Evolutionary conservation across 2,329 filamentous ascomycete genomes (phyloP).

Genomic region (Biscogniauxia marginata): DNA sequence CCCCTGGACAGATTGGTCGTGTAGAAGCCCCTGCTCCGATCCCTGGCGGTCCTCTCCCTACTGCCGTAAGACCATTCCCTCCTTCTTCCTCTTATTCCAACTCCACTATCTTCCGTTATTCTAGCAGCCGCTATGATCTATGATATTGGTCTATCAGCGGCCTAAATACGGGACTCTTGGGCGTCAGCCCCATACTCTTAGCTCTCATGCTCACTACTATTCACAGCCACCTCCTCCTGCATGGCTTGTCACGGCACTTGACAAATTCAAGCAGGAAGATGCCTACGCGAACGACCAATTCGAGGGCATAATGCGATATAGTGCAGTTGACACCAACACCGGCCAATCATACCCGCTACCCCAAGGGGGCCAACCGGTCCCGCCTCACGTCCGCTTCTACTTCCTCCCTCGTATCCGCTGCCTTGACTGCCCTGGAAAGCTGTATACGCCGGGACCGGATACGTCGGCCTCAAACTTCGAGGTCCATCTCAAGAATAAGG

Average conservation of each 20-base stretch:
- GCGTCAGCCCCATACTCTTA: constrained; percentile 5
- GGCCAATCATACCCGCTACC: constrained; percentile 59
- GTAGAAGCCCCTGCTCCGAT: constrained; percentile 65
- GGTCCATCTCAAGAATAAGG: constrained; percentile 82
- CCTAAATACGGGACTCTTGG: constrained; percentile 9
- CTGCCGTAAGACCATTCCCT: constrained; percentile 55
- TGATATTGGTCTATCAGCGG: constrained; percentile 18
- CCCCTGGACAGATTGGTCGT: constrained; percentile 61
- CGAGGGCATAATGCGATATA: constrained; percentile 89
- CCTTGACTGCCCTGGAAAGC: constrained; percentile 86
- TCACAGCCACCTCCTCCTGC: constrained; percentile 76
- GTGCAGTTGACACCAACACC: constrained; percentile 71
- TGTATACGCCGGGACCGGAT: constrained; percentile 87
- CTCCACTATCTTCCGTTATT: constrained; percentile 30
- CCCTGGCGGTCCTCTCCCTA: constrained; percentile 53
- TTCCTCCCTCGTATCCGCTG: constrained; percentile 90
- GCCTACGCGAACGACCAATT: constrained; percentile 79
- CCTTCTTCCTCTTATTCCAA: constrained; percentile 15
- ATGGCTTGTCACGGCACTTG: constrained; percentile 78
- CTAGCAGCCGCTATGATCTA: constrained; percentile 33
- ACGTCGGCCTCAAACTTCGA: constrained; percentile 89
- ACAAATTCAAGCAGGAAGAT: constrained; percentile 59
- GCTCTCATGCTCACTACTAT: constrained; percentile 26
- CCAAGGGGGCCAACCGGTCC: constrained; percentile 48
- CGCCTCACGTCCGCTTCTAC: constrained; percentile 69